Evolutionary conservation across 306 rosid species (phyloP).

Genomic region (Inga oerstediana): DNA sequence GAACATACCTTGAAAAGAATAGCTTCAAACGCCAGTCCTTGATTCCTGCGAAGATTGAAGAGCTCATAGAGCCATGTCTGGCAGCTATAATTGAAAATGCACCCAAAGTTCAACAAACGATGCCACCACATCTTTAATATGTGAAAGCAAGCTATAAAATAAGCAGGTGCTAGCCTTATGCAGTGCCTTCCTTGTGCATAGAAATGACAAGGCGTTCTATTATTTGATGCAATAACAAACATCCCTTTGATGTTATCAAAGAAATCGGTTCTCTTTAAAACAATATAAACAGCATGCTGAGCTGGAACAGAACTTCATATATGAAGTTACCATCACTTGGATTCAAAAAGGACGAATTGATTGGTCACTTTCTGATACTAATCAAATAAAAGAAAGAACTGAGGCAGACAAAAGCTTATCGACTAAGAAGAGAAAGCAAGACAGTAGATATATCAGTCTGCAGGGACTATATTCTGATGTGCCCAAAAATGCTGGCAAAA

Average conservation of each 20-base stretch:
- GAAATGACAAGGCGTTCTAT: background rate
- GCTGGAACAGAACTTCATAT: background rate
- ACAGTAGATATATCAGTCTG: background rate
- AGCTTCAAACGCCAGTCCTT: background rate
- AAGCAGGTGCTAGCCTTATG: background rate
- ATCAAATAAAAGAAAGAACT: background rate
- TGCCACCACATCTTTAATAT: background rate
- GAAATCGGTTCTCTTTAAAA: background rate
- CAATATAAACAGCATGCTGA: background rate
- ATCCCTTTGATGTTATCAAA: conserved; percentile 5
- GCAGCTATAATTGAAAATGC: background rate
- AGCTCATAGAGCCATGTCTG: background rate
- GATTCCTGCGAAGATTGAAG: background rate
- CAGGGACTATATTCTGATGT: background rate
- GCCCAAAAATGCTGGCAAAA: background rate
- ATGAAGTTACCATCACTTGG: background rate
- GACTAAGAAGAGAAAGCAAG: background rate
- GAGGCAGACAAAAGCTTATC: background rate
- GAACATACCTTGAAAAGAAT: background rate
- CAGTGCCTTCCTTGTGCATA: background rate
- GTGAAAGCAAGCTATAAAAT: background rate
- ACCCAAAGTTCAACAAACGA: background rate
- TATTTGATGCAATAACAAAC: conserved; percentile 24
- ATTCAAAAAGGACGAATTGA: conserved; percentile 12
- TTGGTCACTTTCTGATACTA: background rate